Evolutionary conservation across 768 basidiomycete species (phyloP).

Genomic region (Mycena floridula): DNA sequence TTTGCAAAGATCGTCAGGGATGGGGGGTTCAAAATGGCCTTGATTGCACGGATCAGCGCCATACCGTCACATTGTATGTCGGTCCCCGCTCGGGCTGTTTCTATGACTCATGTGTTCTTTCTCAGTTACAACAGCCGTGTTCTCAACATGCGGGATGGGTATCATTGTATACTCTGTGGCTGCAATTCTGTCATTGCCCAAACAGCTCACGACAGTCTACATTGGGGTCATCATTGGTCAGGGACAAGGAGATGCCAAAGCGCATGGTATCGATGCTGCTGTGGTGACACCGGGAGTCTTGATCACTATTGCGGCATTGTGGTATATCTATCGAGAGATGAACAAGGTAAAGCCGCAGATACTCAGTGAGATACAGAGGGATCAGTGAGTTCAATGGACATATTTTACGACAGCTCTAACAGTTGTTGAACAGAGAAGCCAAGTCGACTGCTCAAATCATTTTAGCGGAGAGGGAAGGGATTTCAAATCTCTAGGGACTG

Average conservation of each 20-base stretch:
- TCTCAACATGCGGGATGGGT: conserved; percentile 85
- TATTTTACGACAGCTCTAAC: too few relatives aligned
- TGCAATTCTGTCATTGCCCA: conserved; percentile 83
- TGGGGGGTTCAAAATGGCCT: conserved; percentile 81
- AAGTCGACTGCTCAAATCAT: too few relatives aligned
- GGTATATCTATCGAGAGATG: conserved; percentile 78
- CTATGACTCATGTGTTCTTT: not conserved
- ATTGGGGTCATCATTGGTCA: conserved; percentile 75
- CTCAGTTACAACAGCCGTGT: conserved; percentile 80
- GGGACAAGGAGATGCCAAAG: conserved; percentile 32
- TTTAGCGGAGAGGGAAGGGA: too few relatives aligned
- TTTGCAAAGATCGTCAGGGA: conserved; percentile 69
- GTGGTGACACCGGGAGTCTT: conserved; percentile 64
- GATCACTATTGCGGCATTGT: conserved; percentile 73
- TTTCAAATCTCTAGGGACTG: too few relatives aligned
- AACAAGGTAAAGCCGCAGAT: conserved; percentile 58
- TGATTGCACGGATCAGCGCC: conserved; percentile 72
- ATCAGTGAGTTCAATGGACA: conserved; percentile 49
- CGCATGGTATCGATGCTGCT: conserved; percentile 60
- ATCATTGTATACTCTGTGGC: conserved; percentile 74
- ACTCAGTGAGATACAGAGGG: conserved; percentile 65
- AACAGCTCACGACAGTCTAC: conserved; percentile 90
- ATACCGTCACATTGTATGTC: conserved; percentile 81
- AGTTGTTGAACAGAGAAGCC: too few relatives aligned
- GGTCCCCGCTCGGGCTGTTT: not conserved